phyloP scores from a whole-genome alignment of 805 yeast species.

The Zygoascus bituminiphila region DNA sequence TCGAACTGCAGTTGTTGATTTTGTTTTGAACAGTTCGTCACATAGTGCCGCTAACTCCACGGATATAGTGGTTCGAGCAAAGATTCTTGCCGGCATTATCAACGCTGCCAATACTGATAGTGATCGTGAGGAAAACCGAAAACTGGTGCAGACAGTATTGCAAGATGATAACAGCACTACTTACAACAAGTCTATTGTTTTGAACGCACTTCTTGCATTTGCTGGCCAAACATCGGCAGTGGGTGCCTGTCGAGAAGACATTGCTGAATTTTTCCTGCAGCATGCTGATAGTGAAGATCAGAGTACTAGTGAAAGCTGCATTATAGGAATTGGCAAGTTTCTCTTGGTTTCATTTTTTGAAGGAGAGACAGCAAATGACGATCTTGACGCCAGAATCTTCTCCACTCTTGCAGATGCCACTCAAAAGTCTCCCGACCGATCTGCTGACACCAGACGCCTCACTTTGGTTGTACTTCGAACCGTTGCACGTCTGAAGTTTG shows the following conservation, averaged over 20 bases:
- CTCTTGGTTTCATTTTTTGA: slow-evolving; percentile 41
- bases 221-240: slow-evolving; percentile 58
- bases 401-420: slow-evolving; percentile 32
- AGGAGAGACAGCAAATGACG: slow-evolving; percentile 29
- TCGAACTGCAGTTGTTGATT: slow-evolving; percentile 54
- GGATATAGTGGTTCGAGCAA: slow-evolving; percentile 50
- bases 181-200: slow-evolving; percentile 45
- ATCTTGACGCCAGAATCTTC: slow-evolving; percentile 13
- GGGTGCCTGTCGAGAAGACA: slow-evolving; percentile 41
- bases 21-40: slow-evolving; percentile 34
- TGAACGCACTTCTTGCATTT: slow-evolving; percentile 73
- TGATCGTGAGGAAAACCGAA: slow-evolving; percentile 50
- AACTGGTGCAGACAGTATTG: slow-evolving; percentile 21
- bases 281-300: slow-evolving; percentile 38
- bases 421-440: slow-evolving; percentile 47
- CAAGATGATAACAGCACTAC: slow-evolving; percentile 9
- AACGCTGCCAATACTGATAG: slow-evolving; percentile 39
- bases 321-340: slow-evolving; percentile 74
- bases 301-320: slow-evolving; percentile 65
- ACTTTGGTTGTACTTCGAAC: slow-evolving; percentile 72
- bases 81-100: slow-evolving; percentile 68
- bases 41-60: background rate
- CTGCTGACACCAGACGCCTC: slow-evolving; percentile 72
- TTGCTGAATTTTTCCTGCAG: slow-evolving; percentile 40
- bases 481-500: slow-evolving; percentile 40